Base-by-base conservation (phyloP, 768 basidiomycete species). In the Hericium rajendrae region DNA sequence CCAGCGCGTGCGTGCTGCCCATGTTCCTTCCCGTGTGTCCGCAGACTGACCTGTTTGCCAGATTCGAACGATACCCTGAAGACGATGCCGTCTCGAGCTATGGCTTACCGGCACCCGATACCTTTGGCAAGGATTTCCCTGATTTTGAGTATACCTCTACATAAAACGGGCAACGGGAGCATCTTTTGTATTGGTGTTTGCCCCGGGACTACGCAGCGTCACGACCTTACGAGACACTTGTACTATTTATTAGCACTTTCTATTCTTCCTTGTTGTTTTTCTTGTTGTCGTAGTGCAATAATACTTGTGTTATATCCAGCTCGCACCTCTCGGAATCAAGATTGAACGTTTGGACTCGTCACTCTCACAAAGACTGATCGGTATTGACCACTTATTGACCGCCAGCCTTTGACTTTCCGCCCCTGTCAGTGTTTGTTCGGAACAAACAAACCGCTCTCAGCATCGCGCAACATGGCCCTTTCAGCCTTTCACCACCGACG, bases 31-130 rank as follows among this genome's bases (percentile, higher is more conserved):
- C 15, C 16, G 16, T n/a, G 15, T 46, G 9, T 18, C 43, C 43
- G 43, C 6, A 18, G 3, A 6, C 15, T 26, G 38, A n/a, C 13
- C 15, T 51, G 22, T 16, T 43, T 41, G 63, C 32, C 32, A 91
- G 88, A 20, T 91, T 91, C 62, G 89, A 91, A 63, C 75, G 73
- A 50, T 91, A 91, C 64, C 85, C 88, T 1, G 89, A 91, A 67
- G 88, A 87, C 62, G 81, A 86, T 65, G 83, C 74, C 0, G 71
- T 81, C 1, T 66, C 77, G 46, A 65, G 71, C 51, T 91, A 91
- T 62, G 89, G 89, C 13, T 67, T 75, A 53, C 70, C 73, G 8
- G 78, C 74, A 0, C 65, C 74, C 3, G 88, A 91, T 69, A 76
- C 73, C 3, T 81, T 82, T 70, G 91, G 91, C 38, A 66, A 71